Conservation (phyloP, 2,329 filamentous ascomycete genomes). For the Colletotrichum lentis region DNA sequence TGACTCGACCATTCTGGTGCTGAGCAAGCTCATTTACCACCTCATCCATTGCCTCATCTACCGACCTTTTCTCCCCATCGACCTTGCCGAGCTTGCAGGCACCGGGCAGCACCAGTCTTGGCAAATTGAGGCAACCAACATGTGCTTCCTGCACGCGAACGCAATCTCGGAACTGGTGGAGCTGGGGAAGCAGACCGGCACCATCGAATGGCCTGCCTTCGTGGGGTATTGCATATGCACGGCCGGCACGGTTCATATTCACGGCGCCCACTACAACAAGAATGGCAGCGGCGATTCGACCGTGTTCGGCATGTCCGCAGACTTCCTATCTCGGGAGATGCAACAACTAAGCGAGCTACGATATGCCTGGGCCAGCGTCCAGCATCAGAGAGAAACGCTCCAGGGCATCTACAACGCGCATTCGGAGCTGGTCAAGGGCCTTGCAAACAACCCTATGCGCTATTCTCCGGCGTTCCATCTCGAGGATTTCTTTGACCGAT, state of each 20-base stretch:
- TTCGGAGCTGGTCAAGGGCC: conserved; percentile 76
- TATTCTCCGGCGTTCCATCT: conserved; percentile 84
- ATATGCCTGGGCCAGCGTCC: conserved; percentile 78
- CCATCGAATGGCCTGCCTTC: conserved; percentile 86
- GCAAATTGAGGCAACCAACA: conserved; percentile 90
- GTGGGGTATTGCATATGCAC: conserved; percentile 88
- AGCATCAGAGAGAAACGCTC: conserved; percentile 81
- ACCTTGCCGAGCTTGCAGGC: conserved; percentile 80
- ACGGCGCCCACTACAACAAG: conserved; percentile 80
- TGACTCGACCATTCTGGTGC: conserved; percentile 79
- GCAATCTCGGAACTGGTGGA: conserved; percentile 85
- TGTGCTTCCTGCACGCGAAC: conserved; percentile 87
- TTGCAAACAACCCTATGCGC: conserved; percentile 73
- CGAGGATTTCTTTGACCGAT: conserved; percentile 88
- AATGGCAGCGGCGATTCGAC: conserved; percentile 63
- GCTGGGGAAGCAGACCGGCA: conserved; percentile 75
- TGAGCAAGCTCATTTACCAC: conserved; percentile 89
- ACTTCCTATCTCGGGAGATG: conserved; percentile 81
- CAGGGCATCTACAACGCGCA: conserved; percentile 83
- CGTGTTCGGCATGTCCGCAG: conserved; percentile 68
- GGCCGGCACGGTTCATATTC: conserved; percentile 86
- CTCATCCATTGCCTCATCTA: conserved; percentile 88
- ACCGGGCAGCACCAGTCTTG: conserved; percentile 87
- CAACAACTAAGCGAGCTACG: conserved; percentile 79
- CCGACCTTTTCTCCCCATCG: conserved; percentile 84